Evolutionary conservation across 164 flowering plant genomes (phyloP).

Genomic region (Vitis amurensis): DNA sequence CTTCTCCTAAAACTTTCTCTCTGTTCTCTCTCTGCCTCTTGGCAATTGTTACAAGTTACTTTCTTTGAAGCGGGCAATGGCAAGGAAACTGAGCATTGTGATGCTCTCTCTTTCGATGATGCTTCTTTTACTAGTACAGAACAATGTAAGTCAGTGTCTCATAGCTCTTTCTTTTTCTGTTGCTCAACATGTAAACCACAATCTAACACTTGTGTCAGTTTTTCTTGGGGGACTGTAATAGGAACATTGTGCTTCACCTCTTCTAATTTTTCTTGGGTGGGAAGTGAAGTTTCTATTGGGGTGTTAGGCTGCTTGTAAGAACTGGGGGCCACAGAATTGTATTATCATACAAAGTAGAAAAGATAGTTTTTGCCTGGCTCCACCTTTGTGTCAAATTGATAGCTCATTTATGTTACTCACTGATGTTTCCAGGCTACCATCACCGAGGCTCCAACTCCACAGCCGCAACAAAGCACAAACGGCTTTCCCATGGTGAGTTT

Average conservation of each 20-base stretch:
- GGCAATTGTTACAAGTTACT: neutral
- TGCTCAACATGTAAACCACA: no score
- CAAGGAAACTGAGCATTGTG: neutral
- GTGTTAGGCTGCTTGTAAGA: no score
- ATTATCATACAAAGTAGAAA: no score
- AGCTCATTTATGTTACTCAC: neutral
- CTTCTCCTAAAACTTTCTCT: no score
- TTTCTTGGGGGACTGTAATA: no score
- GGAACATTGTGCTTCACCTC: neutral
- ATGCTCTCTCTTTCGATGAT: slow-evolving; percentile 2
- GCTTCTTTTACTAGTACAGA: slow-evolving; percentile 8
- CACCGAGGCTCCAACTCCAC: slow-evolving; percentile 26
- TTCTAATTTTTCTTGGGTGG: neutral
- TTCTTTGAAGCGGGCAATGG: slow-evolving; percentile 10
- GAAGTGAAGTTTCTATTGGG: no score
- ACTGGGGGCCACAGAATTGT: no score
- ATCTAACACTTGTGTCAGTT: no score
- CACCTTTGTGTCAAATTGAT: no score
- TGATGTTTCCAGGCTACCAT: slow-evolving; percentile 10
- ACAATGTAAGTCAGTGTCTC: slow-evolving; percentile 6
- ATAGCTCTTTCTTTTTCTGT: neutral
- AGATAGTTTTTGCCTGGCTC: no score
- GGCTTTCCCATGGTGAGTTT: slow-evolving; percentile 9
- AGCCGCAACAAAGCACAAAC: slow-evolving; percentile 9
- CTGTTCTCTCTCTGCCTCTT: no score